Conservation (phyloP, 2,329 filamentous ascomycete species). For the Apiospora sp. region DNA sequence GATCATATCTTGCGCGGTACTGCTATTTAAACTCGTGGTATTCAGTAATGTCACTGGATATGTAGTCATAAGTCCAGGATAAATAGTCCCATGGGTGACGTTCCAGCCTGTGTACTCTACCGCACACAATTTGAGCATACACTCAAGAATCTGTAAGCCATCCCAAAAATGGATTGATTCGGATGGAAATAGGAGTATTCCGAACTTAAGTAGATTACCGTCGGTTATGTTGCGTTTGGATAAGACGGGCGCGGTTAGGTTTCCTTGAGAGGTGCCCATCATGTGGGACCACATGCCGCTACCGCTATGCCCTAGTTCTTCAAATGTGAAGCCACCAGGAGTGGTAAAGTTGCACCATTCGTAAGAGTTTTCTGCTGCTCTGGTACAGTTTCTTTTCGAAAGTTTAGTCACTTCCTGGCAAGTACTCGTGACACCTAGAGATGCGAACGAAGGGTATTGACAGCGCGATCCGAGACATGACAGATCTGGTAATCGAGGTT, state of each 20-base stretch:
- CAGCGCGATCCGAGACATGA: neutral
- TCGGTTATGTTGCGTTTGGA: too few relatives aligned
- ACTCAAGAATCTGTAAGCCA: neutral
- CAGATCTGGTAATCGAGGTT: neutral
- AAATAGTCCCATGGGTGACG: neutral
- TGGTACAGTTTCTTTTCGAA: neutral
- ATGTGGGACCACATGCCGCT: too few relatives aligned
- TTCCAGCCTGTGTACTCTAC: neutral
- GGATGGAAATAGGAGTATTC: neutral
- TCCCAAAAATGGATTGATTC: neutral
- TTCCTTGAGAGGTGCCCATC: too few relatives aligned
- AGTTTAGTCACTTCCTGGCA: neutral
- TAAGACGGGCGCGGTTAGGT: too few relatives aligned
- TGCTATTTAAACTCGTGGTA: neutral
- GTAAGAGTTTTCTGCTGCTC: too few relatives aligned
- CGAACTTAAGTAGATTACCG: too few relatives aligned
- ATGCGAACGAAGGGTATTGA: neutral
- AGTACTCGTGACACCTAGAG: neutral
- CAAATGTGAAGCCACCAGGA: too few relatives aligned
- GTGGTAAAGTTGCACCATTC: too few relatives aligned
- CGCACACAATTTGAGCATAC: neutral
- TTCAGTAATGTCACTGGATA: too few relatives aligned
- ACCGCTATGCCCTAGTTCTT: too few relatives aligned
- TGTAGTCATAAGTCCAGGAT: neutral
- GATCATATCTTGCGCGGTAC: too few relatives aligned